Base-by-base conservation (phyloP, 805 yeast species). In the Candida pseudofarinosa region DNA sequence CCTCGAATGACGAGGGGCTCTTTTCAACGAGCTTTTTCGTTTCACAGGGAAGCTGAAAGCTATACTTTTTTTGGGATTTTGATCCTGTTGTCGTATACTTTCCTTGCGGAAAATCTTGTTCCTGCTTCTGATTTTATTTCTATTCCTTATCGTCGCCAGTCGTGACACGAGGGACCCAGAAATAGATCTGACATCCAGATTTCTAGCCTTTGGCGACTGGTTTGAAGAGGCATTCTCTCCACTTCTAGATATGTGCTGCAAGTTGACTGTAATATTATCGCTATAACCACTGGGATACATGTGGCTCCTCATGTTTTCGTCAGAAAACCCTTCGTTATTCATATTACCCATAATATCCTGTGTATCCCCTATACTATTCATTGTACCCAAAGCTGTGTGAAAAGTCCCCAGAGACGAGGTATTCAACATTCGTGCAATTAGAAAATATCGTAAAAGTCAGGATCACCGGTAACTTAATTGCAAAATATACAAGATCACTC, bases 41-140 rank as follows among this genome's bases (percentile, higher is more conserved):
- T 53, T 59, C 4, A 68, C 69, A 4, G 72, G 73, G 39, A 67
- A 69, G 19, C 56, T 34, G 33, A 59, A 66, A 23, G 45, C 41
- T 20, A 53, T 20, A 16, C 16, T 8, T 19, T 41, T 33, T 35
- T 37, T 23, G 17, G 36, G 14, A 23, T 12, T 31, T 13, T 13
- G 20, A 8, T 28, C 15, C 2, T 40, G 42, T 30, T 39, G 31
- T 32, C 35, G 30, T 10, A 50, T 5, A 15, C 48, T 50, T 7
- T 33, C 42, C 35, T 54, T 58, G 19, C 50, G 47, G 3, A 57
- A 50, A 50, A 60, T 61, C 44, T 52, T 60, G 47, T 57, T 62
- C 33, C 73, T 48, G 16, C 50, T 50, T 35, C 56, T 54, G 2
- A 67, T 60, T 12, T 51, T 52, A 41, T 60, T 59, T 32, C 70